A percentile compares a stretch with the other conserved stretches of the same genome.
These are phyloP conservation scores for Malus hybrid DNA, from an alignment of 331 rosid species.

Conservation along the genomic window DNA sequence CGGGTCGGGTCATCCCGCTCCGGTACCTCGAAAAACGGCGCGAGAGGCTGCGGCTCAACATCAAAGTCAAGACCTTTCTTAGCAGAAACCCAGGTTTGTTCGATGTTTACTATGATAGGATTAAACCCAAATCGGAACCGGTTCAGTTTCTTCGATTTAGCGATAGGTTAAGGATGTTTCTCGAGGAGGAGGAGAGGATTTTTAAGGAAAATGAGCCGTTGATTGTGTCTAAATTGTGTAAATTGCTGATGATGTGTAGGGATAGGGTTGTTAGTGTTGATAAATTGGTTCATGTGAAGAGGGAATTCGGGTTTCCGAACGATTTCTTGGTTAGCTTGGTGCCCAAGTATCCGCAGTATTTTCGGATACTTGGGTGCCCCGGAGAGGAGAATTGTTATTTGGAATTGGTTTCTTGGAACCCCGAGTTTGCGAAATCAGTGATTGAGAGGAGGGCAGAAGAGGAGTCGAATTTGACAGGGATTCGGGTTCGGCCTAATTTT, in stretches of 20 bases:
- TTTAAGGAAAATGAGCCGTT: slow-evolving; percentile 35
- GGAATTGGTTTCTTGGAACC: slow-evolving; percentile 62
- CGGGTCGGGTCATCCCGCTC: slow-evolving; percentile 64
- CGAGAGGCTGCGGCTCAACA: slow-evolving; percentile 49
- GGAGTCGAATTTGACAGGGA: slow-evolving; percentile 42
- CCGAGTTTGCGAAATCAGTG: slow-evolving; percentile 57
- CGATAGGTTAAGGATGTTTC: slow-evolving; percentile 31
- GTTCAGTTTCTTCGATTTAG: slow-evolving; percentile 44
- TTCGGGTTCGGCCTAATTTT: slow-evolving; percentile 62
- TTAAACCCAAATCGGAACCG: slow-evolving; percentile 62
- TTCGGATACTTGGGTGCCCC: slow-evolving; percentile 50
- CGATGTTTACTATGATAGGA: slow-evolving; percentile 42
- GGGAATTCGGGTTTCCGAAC: slow-evolving; percentile 75
- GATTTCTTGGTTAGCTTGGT: slow-evolving; percentile 75
- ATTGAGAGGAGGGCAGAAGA: slow-evolving; percentile 68
- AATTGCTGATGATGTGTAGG: slow-evolving; percentile 69
- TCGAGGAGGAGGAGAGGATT: slow-evolving; percentile 42
- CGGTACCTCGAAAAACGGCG: slow-evolving; percentile 71
- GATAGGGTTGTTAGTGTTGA: slow-evolving; percentile 54
- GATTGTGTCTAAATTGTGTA: slow-evolving; percentile 58
- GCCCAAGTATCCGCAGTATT: slow-evolving; percentile 56
- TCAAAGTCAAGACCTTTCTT: slow-evolving; percentile 33
- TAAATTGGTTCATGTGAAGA: slow-evolving; percentile 66
- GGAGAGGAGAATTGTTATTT: slow-evolving; percentile 61
- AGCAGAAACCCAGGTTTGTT: slow-evolving; percentile 52